Evolutionary conservation across 2,329 filamentous ascomycete species (phyloP), one percentile per base, ranked within the genome.

Genomic region (Albophoma yamanashiensis): DNA sequence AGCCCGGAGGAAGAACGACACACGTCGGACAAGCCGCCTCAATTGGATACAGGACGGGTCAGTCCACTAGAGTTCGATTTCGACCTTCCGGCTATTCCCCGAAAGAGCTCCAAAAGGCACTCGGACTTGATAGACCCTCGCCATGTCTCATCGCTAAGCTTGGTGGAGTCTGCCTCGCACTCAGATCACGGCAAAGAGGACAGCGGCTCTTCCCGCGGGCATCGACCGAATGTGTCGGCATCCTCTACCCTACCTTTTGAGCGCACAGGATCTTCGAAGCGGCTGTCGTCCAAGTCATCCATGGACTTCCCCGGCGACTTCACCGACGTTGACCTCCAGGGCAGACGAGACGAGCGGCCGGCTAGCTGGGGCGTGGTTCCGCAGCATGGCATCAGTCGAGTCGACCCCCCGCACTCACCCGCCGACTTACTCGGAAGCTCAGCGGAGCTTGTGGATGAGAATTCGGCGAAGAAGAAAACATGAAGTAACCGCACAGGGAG

Each of bases 51-150:
- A 8, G 53, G 55, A 11, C 42, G 25, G 15, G 58, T 36, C 20
- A 56, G 57, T 12, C 39, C 34, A 9, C 15, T 55, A 12, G 62
- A 58, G 38, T 66, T 71, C 57, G 65, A 77, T 64, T 57, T 74
- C 59, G 68, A 74, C n/a, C 66, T 79, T 4, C 85, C 85, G 0
- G 77, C 81, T 9, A 81, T 92, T 39, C 89, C 89, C 2, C 81
- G 89, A 38, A 91, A 88, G 73, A 91, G 87, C 69, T 92, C 89
- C 0, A 86, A 85, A 69, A 81, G 87, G 61, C 74, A 80, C 61
- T 84, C 82, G 2, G 75, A 71, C 47, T 68, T 66, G 38, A 71
- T 70, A n/a, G 67, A 74, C 31, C 69, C 64, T 59, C 65, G 66
- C 38, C 70, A 70, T 15, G 65, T 71, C 27, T 70, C 74, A 11